Evolutionary conservation across 352 stramenopile species (phyloP).

Genomic region (Globisporangium uncinulatum): DNA sequence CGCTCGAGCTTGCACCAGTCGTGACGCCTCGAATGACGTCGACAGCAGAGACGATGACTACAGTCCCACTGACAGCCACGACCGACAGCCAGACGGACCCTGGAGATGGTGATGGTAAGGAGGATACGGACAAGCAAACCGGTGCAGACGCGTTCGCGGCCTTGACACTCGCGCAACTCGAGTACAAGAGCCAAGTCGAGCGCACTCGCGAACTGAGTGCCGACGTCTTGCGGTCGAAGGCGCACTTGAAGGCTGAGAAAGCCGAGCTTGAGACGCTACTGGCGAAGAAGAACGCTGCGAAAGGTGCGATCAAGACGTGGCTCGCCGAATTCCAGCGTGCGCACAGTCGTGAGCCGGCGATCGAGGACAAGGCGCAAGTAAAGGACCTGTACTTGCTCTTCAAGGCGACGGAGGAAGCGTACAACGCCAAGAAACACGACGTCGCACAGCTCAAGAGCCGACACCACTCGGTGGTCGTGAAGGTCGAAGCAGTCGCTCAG

Average conservation of each 20-base stretch:
- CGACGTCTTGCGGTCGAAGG: constrained; percentile 41
- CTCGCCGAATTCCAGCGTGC: constrained; percentile 44
- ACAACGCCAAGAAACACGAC: constrained; percentile 31
- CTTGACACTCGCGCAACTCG: constrained; percentile 20
- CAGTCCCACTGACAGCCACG: neutral
- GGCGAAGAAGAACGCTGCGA: constrained; percentile 43
- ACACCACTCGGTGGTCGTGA: constrained; percentile 38
- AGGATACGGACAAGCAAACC: too few relatives aligned
- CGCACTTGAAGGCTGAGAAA: constrained; percentile 28
- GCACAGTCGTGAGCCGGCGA: constrained; percentile 44
- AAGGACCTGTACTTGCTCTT: constrained; percentile 75
- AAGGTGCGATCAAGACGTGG: constrained; percentile 61
- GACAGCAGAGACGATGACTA: neutral
- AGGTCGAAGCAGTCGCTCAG: constrained; percentile 43
- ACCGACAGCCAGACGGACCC: constrained; percentile 9
- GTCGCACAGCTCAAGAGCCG: constrained; percentile 32
- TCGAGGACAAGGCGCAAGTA: constrained; percentile 76
- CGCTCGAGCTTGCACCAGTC: constrained; percentile 23
- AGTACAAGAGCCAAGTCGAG: constrained; percentile 46
- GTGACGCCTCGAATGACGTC: neutral
- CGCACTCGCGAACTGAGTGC: constrained; percentile 31
- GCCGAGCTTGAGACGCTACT: constrained; percentile 23
- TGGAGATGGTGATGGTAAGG: too few relatives aligned
- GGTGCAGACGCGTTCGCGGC: neutral
- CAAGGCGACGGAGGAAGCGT: constrained; percentile 60